Conservation (phyloP, 2,329 filamentous ascomycete species). For the Microsporum ferrugineum region DNA sequence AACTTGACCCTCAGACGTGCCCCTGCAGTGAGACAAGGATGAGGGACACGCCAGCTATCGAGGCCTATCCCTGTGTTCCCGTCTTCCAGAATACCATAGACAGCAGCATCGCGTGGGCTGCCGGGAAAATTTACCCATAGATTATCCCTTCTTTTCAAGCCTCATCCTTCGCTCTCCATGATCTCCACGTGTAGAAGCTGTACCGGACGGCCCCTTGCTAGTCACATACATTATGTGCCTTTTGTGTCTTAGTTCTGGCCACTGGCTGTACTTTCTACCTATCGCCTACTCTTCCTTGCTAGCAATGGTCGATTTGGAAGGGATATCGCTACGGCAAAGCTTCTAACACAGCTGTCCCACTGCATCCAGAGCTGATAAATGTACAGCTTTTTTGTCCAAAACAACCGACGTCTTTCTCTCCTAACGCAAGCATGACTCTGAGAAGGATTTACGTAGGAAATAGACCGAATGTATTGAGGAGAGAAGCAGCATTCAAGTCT, state of each 20-base stretch:
- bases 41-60: neutral
- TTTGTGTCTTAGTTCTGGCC: neutral
- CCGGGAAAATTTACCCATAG: neutral
- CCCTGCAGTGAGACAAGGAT: neutral
- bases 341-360: neutral
- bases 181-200: slow-evolving; percentile 1
- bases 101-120: neutral
- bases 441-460: slow-evolving; percentile 3
- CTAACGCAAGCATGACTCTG: neutral
- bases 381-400: slow-evolving; percentile 4
- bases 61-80: neutral
- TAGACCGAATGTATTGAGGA: neutral
- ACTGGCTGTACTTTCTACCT: neutral
- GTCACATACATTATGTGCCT: neutral
- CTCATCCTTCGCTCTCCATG: neutral
- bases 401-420: slow-evolving; percentile 3
- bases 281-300: neutral
- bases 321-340: neutral
- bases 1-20: neutral
- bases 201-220: neutral
- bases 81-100: neutral
- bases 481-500: neutral
- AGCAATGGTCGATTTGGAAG: neutral
- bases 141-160: neutral
- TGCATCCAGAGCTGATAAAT: neutral